Base-by-base conservation (phyloP, 75 land plant genomes). In the Selaginella tamariscina region DNA sequence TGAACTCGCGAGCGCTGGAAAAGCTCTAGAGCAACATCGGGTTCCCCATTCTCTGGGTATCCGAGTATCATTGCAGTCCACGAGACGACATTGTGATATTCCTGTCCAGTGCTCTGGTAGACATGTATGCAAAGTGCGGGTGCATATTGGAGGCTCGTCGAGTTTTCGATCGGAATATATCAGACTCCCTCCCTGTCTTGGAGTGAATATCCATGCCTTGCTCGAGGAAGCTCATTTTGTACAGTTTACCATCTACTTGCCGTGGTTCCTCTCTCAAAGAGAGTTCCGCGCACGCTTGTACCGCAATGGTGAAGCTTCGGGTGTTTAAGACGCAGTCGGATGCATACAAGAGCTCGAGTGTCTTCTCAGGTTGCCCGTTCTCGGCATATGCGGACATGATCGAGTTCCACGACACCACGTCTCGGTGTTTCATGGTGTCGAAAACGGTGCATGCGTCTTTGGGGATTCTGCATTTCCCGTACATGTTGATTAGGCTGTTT, bases 11-110 rank as follows among this genome's bases (percentile, higher is more conserved):
- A 2, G 23, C 8, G 5, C 21, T 21, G 24, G 21, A 59, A 59
- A 8, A 59, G 26, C 26, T 59, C 62, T 23, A 59, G n/a, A n/a
- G 62, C 26, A 2, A 59, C 9, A 8, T 59, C 27, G 8, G 24
- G 26, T 9, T 59, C 8, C 27, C 62, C 62, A n/a, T 59, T 59
- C 62, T 59, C 62, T n/a, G 62, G n/a, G 26, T n/a, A 59, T 23
- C 62, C 62, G 8, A 59, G 2, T n/a, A 59, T 23, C 62, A 59
- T 5, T 23, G 62, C 62, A 5, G 23, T 8, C 62, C 62, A 59
- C 8, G 62, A 59, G 8, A 59, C 62, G 23, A 59, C 62, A n/a
- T 59, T 59, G 24, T 27, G 26, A 5, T n/a, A 21, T 5, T 2
- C 9, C 62, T n/a, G 21, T 59, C 21, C 27, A 11, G 20, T 59